A percentile compares a stretch with the other conserved stretches of the same genome.
These are phyloP conservation scores for Quercus rubra DNA, from an alignment of 306 rosid genomes.

Conservation along the genomic window DNA sequence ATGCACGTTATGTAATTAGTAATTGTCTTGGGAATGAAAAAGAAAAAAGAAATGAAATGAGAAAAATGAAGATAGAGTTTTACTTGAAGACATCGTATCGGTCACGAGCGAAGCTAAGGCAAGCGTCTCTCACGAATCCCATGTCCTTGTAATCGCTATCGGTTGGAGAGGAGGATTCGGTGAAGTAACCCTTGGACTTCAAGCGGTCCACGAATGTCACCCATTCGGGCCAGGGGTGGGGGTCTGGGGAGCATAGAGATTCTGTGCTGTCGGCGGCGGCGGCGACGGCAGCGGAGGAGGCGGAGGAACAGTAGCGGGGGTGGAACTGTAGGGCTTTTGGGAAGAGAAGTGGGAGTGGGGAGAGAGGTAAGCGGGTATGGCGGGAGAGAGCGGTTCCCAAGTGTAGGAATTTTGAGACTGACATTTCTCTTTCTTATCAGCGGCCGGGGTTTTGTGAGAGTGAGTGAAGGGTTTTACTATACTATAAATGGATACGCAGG, in stretches of 20 bases:
- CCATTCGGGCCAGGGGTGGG: conserved; percentile 98
- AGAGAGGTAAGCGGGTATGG: conserved; percentile 19
- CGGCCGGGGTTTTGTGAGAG: too few relatives aligned
- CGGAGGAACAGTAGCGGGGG: conserved; percentile 25
- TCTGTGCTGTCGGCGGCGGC: conserved; percentile 21
- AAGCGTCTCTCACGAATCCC: conserved; percentile 65
- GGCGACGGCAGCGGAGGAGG: conserved; percentile 20
- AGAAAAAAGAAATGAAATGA: background rate
- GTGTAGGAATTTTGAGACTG: conserved; percentile 46
- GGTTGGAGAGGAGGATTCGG: conserved; percentile 24
- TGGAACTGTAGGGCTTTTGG: conserved; percentile 26
- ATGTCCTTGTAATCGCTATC: conserved; percentile 43
- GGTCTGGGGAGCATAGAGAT: conserved; percentile 10
- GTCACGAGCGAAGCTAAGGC: conserved; percentile 77
- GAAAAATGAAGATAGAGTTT: background rate
- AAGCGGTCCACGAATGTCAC: conserved; percentile 74
- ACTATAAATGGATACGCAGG: too few relatives aligned
- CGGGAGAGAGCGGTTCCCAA: conserved; percentile 47
- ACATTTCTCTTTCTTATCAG: conserved; percentile 28
- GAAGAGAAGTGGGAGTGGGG: conserved; percentile 29
- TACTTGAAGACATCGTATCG: conserved; percentile 80
- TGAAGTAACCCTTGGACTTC: conserved; percentile 62
- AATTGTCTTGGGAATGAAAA: too few relatives aligned
- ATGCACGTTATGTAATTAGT: too few relatives aligned
- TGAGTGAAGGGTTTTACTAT: too few relatives aligned